Evolutionary conservation across 2,329 filamentous ascomycete species (phyloP).

Genomic region (Penicillium sp.): DNA sequence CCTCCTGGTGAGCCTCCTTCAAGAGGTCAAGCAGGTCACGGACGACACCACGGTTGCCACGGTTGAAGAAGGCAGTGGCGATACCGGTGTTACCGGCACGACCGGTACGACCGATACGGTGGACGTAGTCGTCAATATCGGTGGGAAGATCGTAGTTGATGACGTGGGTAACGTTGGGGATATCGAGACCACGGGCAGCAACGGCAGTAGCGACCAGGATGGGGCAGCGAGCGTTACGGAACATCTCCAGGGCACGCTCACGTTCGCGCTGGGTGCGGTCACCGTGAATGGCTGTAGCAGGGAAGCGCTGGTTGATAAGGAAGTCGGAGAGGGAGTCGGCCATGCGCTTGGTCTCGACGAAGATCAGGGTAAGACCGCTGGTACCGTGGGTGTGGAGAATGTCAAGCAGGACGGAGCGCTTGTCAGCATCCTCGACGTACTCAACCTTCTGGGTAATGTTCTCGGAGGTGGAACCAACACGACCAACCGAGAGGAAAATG

Average conservation of each 20-base stretch:
- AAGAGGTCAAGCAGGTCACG: slow-evolving; percentile 95
- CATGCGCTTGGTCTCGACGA: slow-evolving; percentile 99
- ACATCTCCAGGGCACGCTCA: slow-evolving; percentile 96
- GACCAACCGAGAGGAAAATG: slow-evolving; percentile 96
- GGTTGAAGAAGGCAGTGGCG: slow-evolving; percentile 99
- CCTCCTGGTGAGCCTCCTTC: slow-evolving; percentile 98
- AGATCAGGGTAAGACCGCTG: slow-evolving; percentile 87
- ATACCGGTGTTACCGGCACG: slow-evolving; percentile 99
- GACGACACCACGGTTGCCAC: slow-evolving; percentile 96
- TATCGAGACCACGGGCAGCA: slow-evolving; percentile 86
- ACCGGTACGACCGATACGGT: slow-evolving; percentile 98
- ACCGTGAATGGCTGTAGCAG: slow-evolving; percentile 96
- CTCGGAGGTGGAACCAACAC: slow-evolving; percentile 98
- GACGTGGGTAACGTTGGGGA: slow-evolving; percentile 94
- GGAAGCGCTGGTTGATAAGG: slow-evolving; percentile 97
- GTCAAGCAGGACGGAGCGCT: slow-evolving; percentile 95
- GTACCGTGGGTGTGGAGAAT: slow-evolving; percentile 89
- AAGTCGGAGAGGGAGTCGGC: slow-evolving; percentile 97
- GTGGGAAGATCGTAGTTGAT: slow-evolving; percentile 99
- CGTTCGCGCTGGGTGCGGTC: slow-evolving; percentile 98
- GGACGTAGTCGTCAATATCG: slow-evolving; percentile 98
- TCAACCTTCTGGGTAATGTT: slow-evolving; percentile 99
- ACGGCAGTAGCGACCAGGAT: slow-evolving; percentile 97
- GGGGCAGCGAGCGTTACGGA: slow-evolving; percentile 92
- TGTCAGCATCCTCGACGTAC: slow-evolving; percentile 95